phyloP scores from a whole-genome alignment of 1,284 basidiomycete genomes.

The Pseudomicrostroma phylloplanum region DNA sequence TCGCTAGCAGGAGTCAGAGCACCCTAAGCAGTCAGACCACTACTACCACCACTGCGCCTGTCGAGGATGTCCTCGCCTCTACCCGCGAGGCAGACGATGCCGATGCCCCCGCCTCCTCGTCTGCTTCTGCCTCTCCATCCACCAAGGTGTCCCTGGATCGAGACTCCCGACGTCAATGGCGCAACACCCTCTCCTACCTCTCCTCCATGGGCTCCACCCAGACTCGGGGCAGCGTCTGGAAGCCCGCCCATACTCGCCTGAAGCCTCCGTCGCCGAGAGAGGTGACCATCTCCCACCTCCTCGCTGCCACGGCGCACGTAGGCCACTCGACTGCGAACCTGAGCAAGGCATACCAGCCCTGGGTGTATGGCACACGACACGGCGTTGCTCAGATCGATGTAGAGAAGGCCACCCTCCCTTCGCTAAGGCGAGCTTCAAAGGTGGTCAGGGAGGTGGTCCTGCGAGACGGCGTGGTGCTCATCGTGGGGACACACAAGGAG shows the following conservation, averaged over 20 bases:
- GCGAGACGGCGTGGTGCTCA: slow-evolving; percentile 76
- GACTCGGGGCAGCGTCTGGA: slow-evolving; percentile 65
- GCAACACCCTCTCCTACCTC: slow-evolving; percentile 59
- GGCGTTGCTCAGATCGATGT: slow-evolving; percentile 91
- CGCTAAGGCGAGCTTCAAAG: slow-evolving; percentile 80
- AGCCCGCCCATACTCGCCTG: slow-evolving; percentile 67
- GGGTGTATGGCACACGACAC: slow-evolving; percentile 84
- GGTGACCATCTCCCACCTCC: slow-evolving; percentile 76
- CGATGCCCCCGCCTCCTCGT: background rate
- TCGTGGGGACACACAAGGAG: slow-evolving; percentile 79
- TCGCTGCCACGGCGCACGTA: slow-evolving; percentile 88
- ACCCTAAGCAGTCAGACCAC: too few relatives aligned
- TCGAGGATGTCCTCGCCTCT: too few relatives aligned
- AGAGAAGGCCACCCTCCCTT: slow-evolving; percentile 77
- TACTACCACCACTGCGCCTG: too few relatives aligned
- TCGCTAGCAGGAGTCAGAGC: too few relatives aligned
- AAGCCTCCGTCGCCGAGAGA: slow-evolving; percentile 62
- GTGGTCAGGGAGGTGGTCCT: slow-evolving; percentile 76
- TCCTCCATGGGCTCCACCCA: slow-evolving; percentile 71
- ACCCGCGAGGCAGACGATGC: too few relatives aligned
- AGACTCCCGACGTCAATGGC: slow-evolving; percentile 25
- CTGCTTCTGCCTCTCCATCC: background rate
- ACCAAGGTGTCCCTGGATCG: slow-evolving; percentile 8
- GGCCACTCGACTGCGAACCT: slow-evolving; percentile 78
- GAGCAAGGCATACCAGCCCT: slow-evolving; percentile 82